These are phyloP conservation scores for Leishmania guyanensis DNA, from an alignment of 208 protist species.

Conservation along the genomic window DNA sequence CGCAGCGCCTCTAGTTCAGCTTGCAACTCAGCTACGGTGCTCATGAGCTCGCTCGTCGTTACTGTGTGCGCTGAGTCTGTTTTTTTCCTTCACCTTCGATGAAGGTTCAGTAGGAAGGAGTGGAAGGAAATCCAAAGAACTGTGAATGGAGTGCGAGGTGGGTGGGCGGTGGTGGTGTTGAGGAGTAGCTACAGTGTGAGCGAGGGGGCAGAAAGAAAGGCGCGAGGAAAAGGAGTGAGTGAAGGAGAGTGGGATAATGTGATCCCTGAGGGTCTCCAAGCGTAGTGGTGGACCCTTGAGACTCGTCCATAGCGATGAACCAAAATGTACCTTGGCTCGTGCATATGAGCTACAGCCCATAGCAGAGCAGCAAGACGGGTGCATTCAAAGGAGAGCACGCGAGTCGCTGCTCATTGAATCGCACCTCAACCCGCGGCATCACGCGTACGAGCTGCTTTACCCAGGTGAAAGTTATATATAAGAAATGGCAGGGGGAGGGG, in stretches of 20 bases:
- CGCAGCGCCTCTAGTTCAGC: constrained; percentile 39
- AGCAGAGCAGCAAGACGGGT: background rate
- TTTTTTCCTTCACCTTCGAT: background rate
- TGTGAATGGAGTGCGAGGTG: background rate
- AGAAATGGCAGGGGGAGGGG: background rate
- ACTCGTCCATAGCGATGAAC: background rate
- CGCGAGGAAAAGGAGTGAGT: background rate
- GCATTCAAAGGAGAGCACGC: background rate
- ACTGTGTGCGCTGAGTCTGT: background rate
- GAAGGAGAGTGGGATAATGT: background rate
- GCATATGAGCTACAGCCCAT: background rate
- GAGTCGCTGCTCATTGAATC: background rate
- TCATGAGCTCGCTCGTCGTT: constrained; percentile 9
- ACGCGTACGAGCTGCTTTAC: background rate
- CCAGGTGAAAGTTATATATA: background rate
- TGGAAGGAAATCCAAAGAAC: background rate
- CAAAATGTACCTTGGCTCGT: background rate
- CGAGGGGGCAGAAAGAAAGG: background rate
- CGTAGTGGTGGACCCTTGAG: background rate
- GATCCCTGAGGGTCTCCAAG: background rate
- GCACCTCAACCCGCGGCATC: background rate
- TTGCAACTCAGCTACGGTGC: constrained; percentile 41
- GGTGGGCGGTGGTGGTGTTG: background rate
- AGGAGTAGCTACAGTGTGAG: background rate
- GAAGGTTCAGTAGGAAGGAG: background rate